A percentile compares a stretch with the other conserved stretches of the same genome.
Conservation (phyloP, 495 filamentous ascomycete genomes). For the Penicillium canescens region DNA sequence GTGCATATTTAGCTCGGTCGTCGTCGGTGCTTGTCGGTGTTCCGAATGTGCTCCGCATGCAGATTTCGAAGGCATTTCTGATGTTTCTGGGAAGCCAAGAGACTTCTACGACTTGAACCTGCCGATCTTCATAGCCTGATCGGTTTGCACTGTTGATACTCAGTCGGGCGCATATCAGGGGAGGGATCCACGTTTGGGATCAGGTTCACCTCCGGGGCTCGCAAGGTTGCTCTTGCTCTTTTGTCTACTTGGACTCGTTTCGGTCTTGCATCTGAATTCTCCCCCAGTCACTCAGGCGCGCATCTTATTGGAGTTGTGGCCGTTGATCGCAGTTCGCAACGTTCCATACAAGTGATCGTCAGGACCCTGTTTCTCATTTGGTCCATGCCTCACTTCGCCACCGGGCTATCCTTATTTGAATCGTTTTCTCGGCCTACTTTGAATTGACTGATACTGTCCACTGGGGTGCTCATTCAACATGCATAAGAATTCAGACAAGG, state of each 20-base stretch:
- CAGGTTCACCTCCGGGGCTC: not conserved
- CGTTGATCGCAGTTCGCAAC: not conserved
- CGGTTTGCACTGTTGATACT: too few species aligned
- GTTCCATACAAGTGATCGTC: not conserved
- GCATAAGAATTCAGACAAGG: not conserved
- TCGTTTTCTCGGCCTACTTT: too few species aligned
- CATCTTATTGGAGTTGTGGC: too few species aligned
- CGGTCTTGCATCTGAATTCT: too few species aligned
- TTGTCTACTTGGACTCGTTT: too few species aligned
- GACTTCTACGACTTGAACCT: not conserved
- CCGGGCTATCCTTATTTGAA: not conserved
- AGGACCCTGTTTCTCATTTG: not conserved
- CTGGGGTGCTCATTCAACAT: not conserved
- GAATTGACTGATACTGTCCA: not conserved
- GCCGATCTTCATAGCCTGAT: not conserved
- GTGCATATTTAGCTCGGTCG: constrained; percentile 10
- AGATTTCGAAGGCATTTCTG: not conserved
- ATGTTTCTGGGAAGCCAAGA: not conserved
- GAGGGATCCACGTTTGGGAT: not conserved
- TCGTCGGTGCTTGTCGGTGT: constrained; percentile 23
- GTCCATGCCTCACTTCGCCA: not conserved
- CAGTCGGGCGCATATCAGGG: not conserved
- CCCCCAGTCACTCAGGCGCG: too few species aligned
- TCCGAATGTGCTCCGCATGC: constrained; percentile 4
- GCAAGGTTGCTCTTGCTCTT: too few species aligned